Percentiles rank a stretch among this genome's conserved stretches.
Conservation (phyloP, 257 asterid genomes). For the Linaria vulgaris region DNA sequence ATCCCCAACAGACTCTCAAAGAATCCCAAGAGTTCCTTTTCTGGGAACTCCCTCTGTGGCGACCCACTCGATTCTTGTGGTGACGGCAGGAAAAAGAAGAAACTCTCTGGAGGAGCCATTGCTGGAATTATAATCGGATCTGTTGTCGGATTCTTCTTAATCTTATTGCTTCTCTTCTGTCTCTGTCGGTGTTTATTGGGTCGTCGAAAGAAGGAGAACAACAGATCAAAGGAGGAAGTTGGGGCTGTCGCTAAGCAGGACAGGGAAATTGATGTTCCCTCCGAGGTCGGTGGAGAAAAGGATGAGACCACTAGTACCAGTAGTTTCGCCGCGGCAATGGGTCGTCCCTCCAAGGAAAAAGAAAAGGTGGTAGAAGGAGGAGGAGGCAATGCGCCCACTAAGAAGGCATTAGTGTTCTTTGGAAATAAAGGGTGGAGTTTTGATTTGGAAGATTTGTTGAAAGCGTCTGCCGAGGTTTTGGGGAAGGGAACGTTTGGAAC, state of each 20-base stretch:
- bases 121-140: conserved; percentile 81
- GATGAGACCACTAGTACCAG: conserved; percentile 13
- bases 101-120: conserved; percentile 82
- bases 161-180: conserved; percentile 50
- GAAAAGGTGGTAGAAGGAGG: no score
- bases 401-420: conserved; percentile 56
- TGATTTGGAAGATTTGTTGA: conserved; percentile 77
- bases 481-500: conserved; percentile 95
- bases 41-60: conserved; percentile 79
- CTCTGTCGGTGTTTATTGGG: no score
- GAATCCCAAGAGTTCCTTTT: conserved; percentile 49
- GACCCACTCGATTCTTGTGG: conserved; percentile 58
- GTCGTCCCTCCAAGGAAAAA: conserved; percentile 34
- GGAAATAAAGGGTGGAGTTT: conserved; percentile 51
- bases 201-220: conserved; percentile 25
- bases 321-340: conserved; percentile 46
- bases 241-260: conserved; percentile 30
- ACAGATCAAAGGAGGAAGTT: conserved; percentile 36
- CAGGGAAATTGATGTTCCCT: conserved; percentile 44
- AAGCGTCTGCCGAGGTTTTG: conserved; percentile 94
- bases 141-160: conserved; percentile 47
- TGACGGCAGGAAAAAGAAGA: conserved; percentile 37
- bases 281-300: neutral
- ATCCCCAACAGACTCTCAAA: conserved; percentile 58
- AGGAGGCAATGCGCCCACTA: conserved; percentile 38